phyloP scores from a whole-genome alignment of 495 filamentous ascomycete species.

The Aspergillus coremiiformis region DNA sequence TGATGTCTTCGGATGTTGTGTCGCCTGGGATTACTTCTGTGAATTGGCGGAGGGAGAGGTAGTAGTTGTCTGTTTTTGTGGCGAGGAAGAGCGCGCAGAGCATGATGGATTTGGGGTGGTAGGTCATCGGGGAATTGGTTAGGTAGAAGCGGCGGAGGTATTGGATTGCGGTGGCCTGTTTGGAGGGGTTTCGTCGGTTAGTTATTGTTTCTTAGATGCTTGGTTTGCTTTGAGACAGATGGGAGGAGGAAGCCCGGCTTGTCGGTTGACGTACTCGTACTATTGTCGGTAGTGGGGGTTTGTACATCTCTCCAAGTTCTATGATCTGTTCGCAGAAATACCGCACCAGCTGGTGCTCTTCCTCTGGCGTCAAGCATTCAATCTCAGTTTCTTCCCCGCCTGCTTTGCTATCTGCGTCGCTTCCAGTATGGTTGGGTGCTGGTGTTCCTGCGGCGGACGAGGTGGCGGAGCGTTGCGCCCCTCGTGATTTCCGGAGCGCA shows the following conservation, averaged over 20 bases:
- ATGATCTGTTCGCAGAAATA: slow-evolving; percentile 71
- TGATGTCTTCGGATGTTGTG: slow-evolving; percentile 61
- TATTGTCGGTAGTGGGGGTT: slow-evolving; percentile 69
- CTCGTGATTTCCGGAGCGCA: slow-evolving; percentile 46
- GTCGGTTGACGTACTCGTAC: slow-evolving; percentile 57
- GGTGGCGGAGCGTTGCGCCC: slow-evolving; percentile 30
- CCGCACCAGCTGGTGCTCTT: slow-evolving; percentile 73
- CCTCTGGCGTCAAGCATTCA: slow-evolving; percentile 67
- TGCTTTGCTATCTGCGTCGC: slow-evolving; percentile 25
- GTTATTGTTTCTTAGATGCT: slow-evolving; percentile 1
- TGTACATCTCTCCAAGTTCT: slow-evolving; percentile 66
- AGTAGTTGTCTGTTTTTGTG: slow-evolving; percentile 82
- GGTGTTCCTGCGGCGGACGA: slow-evolving; percentile 36
- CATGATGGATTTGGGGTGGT: slow-evolving; percentile 80
- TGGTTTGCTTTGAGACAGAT: not conserved
- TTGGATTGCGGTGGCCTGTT: slow-evolving; percentile 77
- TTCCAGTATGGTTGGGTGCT: slow-evolving; percentile 21
- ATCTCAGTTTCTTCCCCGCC: slow-evolving; percentile 42
- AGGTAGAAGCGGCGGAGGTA: slow-evolving; percentile 93
- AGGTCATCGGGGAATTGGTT: slow-evolving; percentile 89
- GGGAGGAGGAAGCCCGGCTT: no score
- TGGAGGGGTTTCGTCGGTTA: not conserved
- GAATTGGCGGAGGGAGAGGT: slow-evolving; percentile 62
- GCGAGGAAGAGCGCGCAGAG: slow-evolving; percentile 83
- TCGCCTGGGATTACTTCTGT: slow-evolving; percentile 54